Evolutionary conservation across 2,329 filamentous ascomycete species (phyloP), one percentile per base, ranked within the genome.

Genomic region (Thelonectria olida): DNA sequence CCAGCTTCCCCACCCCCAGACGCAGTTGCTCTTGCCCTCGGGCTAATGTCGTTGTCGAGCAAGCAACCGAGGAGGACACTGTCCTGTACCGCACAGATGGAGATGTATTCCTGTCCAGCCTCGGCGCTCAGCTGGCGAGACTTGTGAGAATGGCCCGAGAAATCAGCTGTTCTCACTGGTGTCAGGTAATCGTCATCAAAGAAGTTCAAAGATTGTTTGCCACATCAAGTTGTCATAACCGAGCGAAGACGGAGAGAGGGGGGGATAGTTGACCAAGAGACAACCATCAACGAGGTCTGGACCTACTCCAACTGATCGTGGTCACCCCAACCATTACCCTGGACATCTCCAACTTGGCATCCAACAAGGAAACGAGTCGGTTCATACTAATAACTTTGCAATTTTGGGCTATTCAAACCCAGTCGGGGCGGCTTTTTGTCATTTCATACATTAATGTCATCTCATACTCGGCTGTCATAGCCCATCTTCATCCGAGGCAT

Each of bases 391-490:
- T 38, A 51, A 51, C 39, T 52, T 45, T 38, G 28, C 53, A 52
- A 57, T 61, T 47, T 36, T n/a, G 42, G 31, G 44, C 25, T 34
- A 22, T 47, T 48, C 23, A 15, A 20, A 45, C 44, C 38, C 19
- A 54, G 44, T 45, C 44, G 38, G 54, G 44, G 36, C 36, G 36
- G 44, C 45, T 34, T 60, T 54, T 60, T 54, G 44, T 54, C 57
- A 34, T 60, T 54, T 54, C 51, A 55, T 39, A 55, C 51, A 60
- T 60, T 60, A 60, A 60, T 45, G 50, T 54, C 56, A 59, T 59
- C 50, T 49, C 20, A 54, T 48, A 17, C 34, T 34, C 28, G 39
- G 28, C 23, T 19, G 20, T 31, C 15, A 15, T 20, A 19, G n/a
- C 17, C 31, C 17, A 2, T 44, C 15, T 19, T 47, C 27, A 25